Evolutionary conservation across 257 asterid genomes (phyloP).

Genomic region (Gardenia jasminoides): DNA sequence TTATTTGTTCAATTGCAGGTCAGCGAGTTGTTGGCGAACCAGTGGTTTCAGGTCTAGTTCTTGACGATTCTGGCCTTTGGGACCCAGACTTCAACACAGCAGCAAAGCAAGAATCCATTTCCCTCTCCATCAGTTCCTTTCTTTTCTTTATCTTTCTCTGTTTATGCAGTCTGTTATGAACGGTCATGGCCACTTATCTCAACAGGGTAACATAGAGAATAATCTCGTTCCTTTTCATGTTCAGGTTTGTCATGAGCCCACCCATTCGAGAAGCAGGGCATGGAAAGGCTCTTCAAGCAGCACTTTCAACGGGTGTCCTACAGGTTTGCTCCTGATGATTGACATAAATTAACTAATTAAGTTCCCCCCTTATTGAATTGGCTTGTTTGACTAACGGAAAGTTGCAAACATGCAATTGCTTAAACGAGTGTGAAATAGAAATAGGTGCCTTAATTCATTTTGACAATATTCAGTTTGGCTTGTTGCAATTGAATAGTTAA

Average conservation of each 20-base stretch:
- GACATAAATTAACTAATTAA: not conserved
- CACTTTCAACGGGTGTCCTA: slow-evolving; percentile 80
- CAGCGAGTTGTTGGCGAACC: slow-evolving; percentile 96
- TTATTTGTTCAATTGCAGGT: slow-evolving; percentile 44
- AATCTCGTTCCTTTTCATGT: slow-evolving; percentile 6
- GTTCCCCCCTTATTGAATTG: not conserved
- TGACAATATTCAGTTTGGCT: too few relatives aligned
- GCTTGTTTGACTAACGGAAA: not conserved
- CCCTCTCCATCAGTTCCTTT: slow-evolving; percentile 18
- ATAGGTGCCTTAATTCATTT: not conserved
- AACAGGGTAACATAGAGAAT: not conserved
- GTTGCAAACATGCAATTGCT: not conserved
- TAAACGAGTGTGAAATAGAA: too few relatives aligned
- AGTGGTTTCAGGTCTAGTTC: slow-evolving; percentile 79
- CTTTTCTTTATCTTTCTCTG: slow-evolving; percentile 6
- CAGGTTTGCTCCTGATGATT: slow-evolving; percentile 46
- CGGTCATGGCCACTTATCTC: slow-evolving; percentile 6
- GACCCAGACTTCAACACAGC: slow-evolving; percentile 81
- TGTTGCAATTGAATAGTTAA: too few relatives aligned
- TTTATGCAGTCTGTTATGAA: not conserved
- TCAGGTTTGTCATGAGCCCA: slow-evolving; percentile 96
- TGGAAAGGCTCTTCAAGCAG: slow-evolving; percentile 94
- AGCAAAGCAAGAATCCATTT: slow-evolving; percentile 56
- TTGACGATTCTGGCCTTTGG: slow-evolving; percentile 90
- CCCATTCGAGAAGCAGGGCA: slow-evolving; percentile 93